These are phyloP conservation scores for Penicillium lividum DNA, from an alignment of 495 filamentous ascomycete genomes.

Conservation along the genomic window DNA sequence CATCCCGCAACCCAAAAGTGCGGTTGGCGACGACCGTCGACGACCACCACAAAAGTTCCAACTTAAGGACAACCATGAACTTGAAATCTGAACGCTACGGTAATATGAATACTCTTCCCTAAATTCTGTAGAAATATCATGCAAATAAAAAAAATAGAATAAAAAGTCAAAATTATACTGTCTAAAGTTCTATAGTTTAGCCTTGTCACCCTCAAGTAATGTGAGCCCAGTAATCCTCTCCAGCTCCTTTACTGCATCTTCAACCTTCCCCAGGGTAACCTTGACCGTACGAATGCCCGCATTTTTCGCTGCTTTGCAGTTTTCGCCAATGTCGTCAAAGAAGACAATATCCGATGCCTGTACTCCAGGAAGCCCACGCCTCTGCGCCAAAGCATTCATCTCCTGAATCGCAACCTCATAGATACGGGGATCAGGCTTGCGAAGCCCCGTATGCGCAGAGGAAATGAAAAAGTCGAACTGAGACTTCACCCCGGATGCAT, in stretches of 20 bases:
- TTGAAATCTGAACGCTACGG: background rate
- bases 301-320: conserved; percentile 76
- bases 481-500: conserved; percentile 50
- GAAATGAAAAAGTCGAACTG: conserved; percentile 84
- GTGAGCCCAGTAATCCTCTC: conserved; percentile 59
- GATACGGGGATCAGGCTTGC: conserved; percentile 83
- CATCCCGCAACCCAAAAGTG: conserved; percentile 39
- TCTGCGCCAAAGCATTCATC: conserved; percentile 60
- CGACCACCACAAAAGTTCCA: conserved; percentile 11
- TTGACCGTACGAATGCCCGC: conserved; percentile 81
- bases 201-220: conserved; percentile 49
- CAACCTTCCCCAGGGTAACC: conserved; percentile 74
- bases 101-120: background rate
- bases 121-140: background rate
- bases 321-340: conserved; percentile 94
- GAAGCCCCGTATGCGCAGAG: conserved; percentile 79
- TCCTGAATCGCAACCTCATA: conserved; percentile 71
- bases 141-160: background rate
- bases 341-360: conserved; percentile 74
- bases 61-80: background rate
- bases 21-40: conserved; percentile 44
- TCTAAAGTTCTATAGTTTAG: conserved; percentile 33
- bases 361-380: conserved; percentile 55
- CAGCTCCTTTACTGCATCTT: conserved; percentile 72
- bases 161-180: background rate